Evolutionary conservation across 805 yeast genomes (phyloP).

Genomic region (Suhomyces kilbournensis): DNA sequence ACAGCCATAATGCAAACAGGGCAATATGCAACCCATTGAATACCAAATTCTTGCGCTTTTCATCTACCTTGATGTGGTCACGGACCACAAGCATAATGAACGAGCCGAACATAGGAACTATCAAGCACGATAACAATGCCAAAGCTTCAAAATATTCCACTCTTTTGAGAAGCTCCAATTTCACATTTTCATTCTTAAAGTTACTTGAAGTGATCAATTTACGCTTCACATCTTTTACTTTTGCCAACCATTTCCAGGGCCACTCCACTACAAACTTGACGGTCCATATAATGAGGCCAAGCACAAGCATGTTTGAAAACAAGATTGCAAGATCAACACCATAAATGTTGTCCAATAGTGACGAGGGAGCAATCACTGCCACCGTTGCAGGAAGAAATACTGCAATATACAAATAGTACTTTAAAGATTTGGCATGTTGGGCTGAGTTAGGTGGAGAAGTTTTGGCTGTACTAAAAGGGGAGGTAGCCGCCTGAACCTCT

Average conservation of each 20-base stretch:
- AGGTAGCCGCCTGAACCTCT: neutral
- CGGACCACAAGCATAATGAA: conserved; percentile 28
- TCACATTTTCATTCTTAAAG: neutral
- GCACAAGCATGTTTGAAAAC: conserved; percentile 30
- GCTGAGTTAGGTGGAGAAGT: neutral
- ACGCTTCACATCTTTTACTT: conserved; percentile 17
- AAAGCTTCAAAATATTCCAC: conserved; percentile 14
- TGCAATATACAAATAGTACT: conserved; percentile 19
- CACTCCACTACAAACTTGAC: conserved; percentile 35
- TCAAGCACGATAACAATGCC: conserved; percentile 24
- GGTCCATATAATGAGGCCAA: conserved; percentile 32
- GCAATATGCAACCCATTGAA: conserved; percentile 37
- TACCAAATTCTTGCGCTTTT: conserved; percentile 21
- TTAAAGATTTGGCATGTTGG: conserved; percentile 4
- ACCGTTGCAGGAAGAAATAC: conserved; percentile 25
- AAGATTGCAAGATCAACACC: conserved; percentile 21
- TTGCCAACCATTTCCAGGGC: conserved; percentile 42
- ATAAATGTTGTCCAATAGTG: conserved; percentile 1
- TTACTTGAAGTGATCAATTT: conserved; percentile 10
- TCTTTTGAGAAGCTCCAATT: conserved; percentile 7
- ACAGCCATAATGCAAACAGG: conserved; percentile 33
- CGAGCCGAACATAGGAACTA: conserved; percentile 25
- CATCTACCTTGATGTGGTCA: conserved; percentile 23
- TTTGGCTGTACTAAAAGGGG: neutral
- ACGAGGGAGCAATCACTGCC: conserved; percentile 23